phyloP scores from a whole-genome alignment of 257 asterid species.

The Solanum sitiens region DNA sequence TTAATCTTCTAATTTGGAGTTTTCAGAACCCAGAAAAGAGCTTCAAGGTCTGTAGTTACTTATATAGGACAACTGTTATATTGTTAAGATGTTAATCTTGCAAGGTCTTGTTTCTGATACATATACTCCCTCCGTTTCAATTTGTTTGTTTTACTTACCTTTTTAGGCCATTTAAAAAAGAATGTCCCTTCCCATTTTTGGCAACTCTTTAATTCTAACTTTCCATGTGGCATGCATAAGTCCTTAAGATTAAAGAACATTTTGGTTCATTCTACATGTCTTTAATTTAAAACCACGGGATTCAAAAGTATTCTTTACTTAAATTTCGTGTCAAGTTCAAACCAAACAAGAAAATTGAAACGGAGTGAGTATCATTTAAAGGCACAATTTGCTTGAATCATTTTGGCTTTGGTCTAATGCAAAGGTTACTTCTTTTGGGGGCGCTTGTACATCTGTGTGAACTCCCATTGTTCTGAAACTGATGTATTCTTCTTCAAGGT shows the following conservation, averaged over 20 bases:
- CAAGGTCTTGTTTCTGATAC: neutral
- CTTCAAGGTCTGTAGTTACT: neutral
- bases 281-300: neutral
- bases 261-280: neutral
- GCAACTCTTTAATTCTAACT: neutral
- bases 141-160: neutral
- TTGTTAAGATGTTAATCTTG: neutral
- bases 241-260: neutral
- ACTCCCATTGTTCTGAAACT: neutral
- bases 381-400: neutral
- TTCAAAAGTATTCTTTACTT: neutral
- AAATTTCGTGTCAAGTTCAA: neutral
- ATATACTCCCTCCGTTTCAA: neutral
- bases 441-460: neutral
- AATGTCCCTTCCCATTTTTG: neutral
- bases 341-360: neutral
- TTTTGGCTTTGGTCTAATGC: neutral
- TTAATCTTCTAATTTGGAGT: neutral
- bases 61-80: neutral
- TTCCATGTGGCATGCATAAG: neutral
- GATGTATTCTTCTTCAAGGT: neutral
- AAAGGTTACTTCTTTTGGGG: neutral
- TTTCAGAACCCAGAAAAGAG: neutral
- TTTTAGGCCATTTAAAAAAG: neutral
- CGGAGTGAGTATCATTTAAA: neutral